A percentile compares a stretch with the other conserved stretches of the same genome.
These are phyloP conservation scores for Lactifluus volemus DNA, from an alignment of 768 basidiomycete genomes.

Conservation along the genomic window DNA sequence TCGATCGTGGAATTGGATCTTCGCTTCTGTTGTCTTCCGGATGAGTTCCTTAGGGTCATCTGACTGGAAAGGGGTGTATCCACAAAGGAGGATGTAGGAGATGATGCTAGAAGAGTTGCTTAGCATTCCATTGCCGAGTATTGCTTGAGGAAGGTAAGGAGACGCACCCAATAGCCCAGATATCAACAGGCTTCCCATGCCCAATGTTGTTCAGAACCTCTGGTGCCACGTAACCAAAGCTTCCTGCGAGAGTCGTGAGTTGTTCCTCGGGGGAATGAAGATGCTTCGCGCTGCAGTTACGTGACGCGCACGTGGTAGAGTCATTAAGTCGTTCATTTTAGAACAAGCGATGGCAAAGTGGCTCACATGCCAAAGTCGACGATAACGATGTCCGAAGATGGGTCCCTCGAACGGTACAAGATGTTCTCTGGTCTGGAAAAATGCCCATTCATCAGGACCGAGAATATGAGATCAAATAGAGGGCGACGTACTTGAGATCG, in stretches of 20 bases:
- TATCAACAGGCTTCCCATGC: slow-evolving; percentile 87
- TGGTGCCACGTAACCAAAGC: slow-evolving; percentile 87
- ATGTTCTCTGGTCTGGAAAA: slow-evolving; percentile 84
- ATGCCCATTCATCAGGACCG: neutral
- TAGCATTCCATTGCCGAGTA: neutral
- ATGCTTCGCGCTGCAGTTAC: slow-evolving; percentile 61
- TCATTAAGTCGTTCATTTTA: neutral
- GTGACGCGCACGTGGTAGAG: neutral
- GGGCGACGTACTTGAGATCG: slow-evolving; percentile 66
- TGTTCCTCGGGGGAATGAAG: slow-evolving; percentile 63
- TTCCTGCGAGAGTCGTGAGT: slow-evolving; percentile 64
- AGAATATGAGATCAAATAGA: neutral
- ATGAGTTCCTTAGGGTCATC: slow-evolving; percentile 69
- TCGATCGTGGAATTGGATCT: slow-evolving; percentile 84
- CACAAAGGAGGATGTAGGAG: slow-evolving; percentile 90
- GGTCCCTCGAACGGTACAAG: slow-evolving; percentile 71
- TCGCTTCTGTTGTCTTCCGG: slow-evolving; percentile 76
- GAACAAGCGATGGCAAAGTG: neutral
- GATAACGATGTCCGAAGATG: slow-evolving; percentile 83
- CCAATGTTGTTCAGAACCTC: slow-evolving; percentile 75
- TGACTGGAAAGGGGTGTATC: slow-evolving; percentile 90
- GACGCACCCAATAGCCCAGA: slow-evolving; percentile 85
- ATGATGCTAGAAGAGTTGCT: slow-evolving; percentile 53
- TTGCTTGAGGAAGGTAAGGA: neutral
- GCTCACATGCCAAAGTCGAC: slow-evolving; percentile 94